A percentile compares a stretch with the other conserved stretches of the same genome.
Conservation (phyloP, 169 alveolate species). For the Eimeria zaria region DNA sequence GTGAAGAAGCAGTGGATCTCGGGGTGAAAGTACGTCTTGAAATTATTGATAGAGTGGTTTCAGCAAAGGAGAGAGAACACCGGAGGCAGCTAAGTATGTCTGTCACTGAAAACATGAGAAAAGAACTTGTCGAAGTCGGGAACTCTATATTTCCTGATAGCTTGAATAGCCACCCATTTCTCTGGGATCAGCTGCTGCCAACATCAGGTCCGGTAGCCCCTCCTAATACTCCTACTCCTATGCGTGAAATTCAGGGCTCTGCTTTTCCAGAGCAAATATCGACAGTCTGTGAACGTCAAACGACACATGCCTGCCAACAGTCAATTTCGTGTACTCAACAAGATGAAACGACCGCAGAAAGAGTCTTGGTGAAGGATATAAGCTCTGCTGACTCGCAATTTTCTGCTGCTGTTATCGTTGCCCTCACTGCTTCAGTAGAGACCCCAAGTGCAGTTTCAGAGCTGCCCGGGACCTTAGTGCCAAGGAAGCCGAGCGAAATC, state of each 20-base stretch:
- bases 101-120: not conserved
- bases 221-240: not conserved
- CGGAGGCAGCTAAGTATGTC: not conserved
- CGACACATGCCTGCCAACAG: not conserved
- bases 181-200: not conserved
- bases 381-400: not conserved
- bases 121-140: not conserved
- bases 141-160: not conserved
- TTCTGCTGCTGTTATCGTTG: not conserved
- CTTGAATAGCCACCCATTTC: not conserved
- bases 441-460: not conserved
- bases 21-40: not conserved
- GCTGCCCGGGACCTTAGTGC: not conserved
- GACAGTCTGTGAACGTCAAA: not conserved
- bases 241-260: not conserved
- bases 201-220: not conserved
- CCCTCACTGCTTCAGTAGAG: not conserved
- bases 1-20: not conserved
- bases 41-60: not conserved
- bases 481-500: not conserved
- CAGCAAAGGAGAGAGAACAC: not conserved
- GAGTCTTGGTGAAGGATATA: not conserved
- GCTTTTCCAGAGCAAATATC: not conserved
- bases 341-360: not conserved
- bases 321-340: not conserved